These are phyloP conservation scores for Trichomonascaceae sp. DNA, from an alignment of 1,139 yeast species.

Conservation along the genomic window DNA sequence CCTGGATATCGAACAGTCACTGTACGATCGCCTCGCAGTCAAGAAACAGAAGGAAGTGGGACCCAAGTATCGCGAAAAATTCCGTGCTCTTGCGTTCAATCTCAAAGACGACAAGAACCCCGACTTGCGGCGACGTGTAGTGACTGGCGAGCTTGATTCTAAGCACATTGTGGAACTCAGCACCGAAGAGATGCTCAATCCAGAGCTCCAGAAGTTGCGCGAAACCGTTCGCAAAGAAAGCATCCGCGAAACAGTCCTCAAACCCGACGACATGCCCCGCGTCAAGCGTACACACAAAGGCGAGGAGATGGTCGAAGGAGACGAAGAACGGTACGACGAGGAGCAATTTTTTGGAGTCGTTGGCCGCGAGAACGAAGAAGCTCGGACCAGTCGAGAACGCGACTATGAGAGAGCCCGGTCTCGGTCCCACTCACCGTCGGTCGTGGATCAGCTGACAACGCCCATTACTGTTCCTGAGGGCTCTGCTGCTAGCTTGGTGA, in stretches of 20 bases:
- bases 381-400: too few species aligned
- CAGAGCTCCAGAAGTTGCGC: constrained; percentile 57
- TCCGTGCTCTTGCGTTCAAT: constrained; percentile 41
- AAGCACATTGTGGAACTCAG: constrained; percentile 43
- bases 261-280: constrained; percentile 41
- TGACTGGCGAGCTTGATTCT: constrained; percentile 35
- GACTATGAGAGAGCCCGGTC: too few species aligned
- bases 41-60: constrained; percentile 24
- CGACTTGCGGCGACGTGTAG: constrained; percentile 33
- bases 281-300: constrained; percentile 77
- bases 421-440: too few species aligned
- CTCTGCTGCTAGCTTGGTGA: too few species aligned
- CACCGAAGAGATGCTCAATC: constrained; percentile 55
- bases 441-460: too few species aligned
- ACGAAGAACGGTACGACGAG: constrained; percentile 20
- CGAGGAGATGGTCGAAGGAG: constrained; percentile 58
- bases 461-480: too few species aligned
- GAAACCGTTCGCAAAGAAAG: constrained; percentile 60
- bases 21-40: constrained; percentile 27
- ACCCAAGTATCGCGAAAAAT: constrained; percentile 38
- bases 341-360: neutral
- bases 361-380: constrained; percentile 3
- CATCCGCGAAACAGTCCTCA: constrained; percentile 49
- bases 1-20: constrained; percentile 28
- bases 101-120: constrained; percentile 40